Conservation (phyloP, 2,329 filamentous ascomycete genomes). For the Aspergillus sp. region DNA sequence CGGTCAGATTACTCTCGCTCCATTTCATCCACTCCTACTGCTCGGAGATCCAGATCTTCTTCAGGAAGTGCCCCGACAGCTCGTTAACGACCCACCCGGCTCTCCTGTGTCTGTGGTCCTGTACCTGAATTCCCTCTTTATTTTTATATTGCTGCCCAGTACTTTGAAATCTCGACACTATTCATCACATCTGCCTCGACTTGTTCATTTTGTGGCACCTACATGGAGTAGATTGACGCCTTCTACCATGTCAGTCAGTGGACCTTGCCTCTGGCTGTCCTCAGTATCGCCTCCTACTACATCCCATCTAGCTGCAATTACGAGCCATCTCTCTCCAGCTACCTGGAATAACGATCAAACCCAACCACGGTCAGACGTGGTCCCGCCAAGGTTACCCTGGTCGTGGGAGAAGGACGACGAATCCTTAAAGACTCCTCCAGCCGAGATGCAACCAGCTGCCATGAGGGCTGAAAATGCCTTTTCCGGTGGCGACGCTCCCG, state of each 20-base stretch:
- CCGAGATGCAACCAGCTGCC: conserved; percentile 22
- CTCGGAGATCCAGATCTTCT: conserved; percentile 17
- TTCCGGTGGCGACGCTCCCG: conserved; percentile 8
- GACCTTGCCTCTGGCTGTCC: conserved; percentile 32
- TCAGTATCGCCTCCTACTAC: conserved; percentile 25
- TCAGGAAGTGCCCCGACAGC: conserved; percentile 23
- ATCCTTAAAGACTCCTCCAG: conserved; percentile 8
- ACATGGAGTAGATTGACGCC: neutral
- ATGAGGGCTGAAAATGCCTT: conserved; percentile 26
- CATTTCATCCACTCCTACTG: no score
- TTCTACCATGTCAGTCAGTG: conserved; percentile 32
- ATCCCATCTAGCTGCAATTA: conserved; percentile 25
- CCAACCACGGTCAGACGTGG: conserved; percentile 14
- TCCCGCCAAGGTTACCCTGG: conserved; percentile 14
- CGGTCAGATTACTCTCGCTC: conserved; percentile 14
- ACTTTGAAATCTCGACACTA: neutral
- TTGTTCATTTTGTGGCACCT: no score
- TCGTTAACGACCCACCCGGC: conserved; percentile 23
- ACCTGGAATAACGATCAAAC: conserved; percentile 20
- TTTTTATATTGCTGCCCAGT: neutral
- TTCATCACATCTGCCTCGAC: no score
- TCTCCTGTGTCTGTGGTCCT: conserved; percentile 10
- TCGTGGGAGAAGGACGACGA: conserved; percentile 17
- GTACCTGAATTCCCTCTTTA: conserved; percentile 1
- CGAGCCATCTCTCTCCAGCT: conserved; percentile 21